Conservation (phyloP, 2,329 filamentous ascomycete genomes). For the Ceratocystis destructans region DNA sequence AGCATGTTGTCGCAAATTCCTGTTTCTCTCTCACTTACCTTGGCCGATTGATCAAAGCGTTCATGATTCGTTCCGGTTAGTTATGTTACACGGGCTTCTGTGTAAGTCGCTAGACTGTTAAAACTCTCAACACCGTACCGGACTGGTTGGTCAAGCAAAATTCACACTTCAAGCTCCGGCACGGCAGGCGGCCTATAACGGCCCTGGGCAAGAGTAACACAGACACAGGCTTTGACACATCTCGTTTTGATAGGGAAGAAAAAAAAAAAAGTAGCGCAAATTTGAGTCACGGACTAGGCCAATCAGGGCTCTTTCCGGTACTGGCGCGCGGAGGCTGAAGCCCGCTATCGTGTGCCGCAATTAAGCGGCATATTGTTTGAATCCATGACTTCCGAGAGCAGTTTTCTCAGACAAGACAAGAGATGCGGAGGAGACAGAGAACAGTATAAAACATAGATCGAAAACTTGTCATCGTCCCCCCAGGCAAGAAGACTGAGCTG, state of each 20-base stretch:
- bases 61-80: too few species aligned
- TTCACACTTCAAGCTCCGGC: too few species aligned
- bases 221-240: neutral
- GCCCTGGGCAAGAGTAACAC: neutral
- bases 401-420: too few species aligned
- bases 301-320: neutral
- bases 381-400: neutral
- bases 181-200: neutral
- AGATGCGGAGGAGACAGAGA: neutral
- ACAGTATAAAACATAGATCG: neutral
- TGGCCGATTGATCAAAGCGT: too few species aligned
- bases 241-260: neutral
- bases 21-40: too few species aligned
- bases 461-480: too few species aligned
- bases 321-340: slow-evolving; percentile 11
- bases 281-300: neutral
- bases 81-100: too few species aligned
- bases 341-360: neutral
- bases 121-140: too few species aligned
- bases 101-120: too few species aligned
- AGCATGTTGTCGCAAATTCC: too few species aligned
- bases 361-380: neutral
- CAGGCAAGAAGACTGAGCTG: too few species aligned
- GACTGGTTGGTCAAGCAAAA: too few species aligned
- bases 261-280: neutral